Evolutionary conservation across 2,329 filamentous ascomycete species (phyloP), one percentile per base, ranked within the genome.

Genomic region (Trichoderma brevicompactum): DNA sequence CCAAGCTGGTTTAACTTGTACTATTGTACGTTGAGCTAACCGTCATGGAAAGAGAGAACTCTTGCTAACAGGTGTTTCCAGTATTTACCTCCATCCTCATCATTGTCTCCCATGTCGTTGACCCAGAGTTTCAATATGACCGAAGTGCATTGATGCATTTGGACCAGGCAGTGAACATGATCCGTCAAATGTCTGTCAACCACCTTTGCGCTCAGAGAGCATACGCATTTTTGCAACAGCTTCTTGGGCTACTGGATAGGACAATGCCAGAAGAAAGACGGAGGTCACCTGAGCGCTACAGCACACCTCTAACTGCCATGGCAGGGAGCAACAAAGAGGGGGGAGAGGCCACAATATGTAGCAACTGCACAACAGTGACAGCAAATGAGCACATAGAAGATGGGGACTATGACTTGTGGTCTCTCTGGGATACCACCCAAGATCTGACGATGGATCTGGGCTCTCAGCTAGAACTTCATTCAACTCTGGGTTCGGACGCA

Each of bases 1-100:
- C 59, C 59, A 15, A 62, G 59, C 38, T 62, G 59, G 59, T 62
- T 62, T 40, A 62, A 62, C n/a, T 44, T 62, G 13, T 62, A 62
- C 23, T 62, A 62, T 13, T 36, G 59, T 62, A 36, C 9, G 59
- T 44, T 15, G 38, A 2, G 23, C 23, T 15, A 13, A 10, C 1
- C 7, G 23, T n/a, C n/a, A 1, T 17, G 5, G 5, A 10, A 36
- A 34, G 3, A 23, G 23, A 23, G 2, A 9, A 23, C 19, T 28
- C 7, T 17, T 10, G 7, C 59, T 62, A 19, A 62, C 59, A 44
- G 7, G 9, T 1, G 2, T 15, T 2, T 28, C 17, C 12, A 62
- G 59, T 62, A 2, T 62, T 62, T 15, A 62, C 59, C 2, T 62
- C 59, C 8, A 62, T 62, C 15, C 36, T 62, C 10, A 62, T 53